These are phyloP conservation scores for Calendula officinalis DNA, from an alignment of 129 eudicot genomes.

Conservation along the genomic window DNA sequence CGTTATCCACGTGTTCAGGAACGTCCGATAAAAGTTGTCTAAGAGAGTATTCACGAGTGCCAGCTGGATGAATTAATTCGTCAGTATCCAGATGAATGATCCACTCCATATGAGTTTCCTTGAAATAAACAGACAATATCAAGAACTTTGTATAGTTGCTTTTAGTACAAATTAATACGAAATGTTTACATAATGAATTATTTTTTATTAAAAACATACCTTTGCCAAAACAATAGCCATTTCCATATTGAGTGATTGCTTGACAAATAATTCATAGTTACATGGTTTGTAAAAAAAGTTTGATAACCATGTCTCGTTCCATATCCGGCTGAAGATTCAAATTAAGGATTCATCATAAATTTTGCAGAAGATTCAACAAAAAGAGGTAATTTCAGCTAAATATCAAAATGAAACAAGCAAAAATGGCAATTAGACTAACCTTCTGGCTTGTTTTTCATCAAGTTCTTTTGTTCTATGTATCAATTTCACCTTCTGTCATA, in stretches of 20 bases:
- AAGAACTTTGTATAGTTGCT: slow-evolving; percentile 5
- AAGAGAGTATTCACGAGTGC: slow-evolving; percentile 83
- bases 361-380: not conserved
- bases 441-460: slow-evolving; percentile 56
- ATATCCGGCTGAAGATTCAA: slow-evolving; percentile 61
- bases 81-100: slow-evolving; percentile 92
- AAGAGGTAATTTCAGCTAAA: not conserved
- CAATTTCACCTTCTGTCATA: slow-evolving; percentile 38
- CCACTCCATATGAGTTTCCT: slow-evolving; percentile 88
- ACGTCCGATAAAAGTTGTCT: slow-evolving; percentile 66
- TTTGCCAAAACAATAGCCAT: slow-evolving; percentile 91
- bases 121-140: slow-evolving; percentile 19
- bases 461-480: slow-evolving; percentile 52
- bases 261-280: slow-evolving; percentile 89
- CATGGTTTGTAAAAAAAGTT: slow-evolving; percentile 95
- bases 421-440: slow-evolving; percentile 26
- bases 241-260: slow-evolving; percentile 90
- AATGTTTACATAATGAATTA: not conserved
- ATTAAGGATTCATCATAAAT: not conserved
- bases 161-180: not conserved
- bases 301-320: slow-evolving; percentile 97
- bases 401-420: not conserved
- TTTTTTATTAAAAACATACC: slow-evolving; percentile 38
- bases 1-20: slow-evolving; percentile 73
- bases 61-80: slow-evolving; percentile 90